Percentiles rank a stretch among this genome's conserved stretches.
These are phyloP conservation scores for Plenodomus tracheiphilus DNA, from an alignment of 2,329 filamentous ascomycete genomes.

Conservation along the genomic window DNA sequence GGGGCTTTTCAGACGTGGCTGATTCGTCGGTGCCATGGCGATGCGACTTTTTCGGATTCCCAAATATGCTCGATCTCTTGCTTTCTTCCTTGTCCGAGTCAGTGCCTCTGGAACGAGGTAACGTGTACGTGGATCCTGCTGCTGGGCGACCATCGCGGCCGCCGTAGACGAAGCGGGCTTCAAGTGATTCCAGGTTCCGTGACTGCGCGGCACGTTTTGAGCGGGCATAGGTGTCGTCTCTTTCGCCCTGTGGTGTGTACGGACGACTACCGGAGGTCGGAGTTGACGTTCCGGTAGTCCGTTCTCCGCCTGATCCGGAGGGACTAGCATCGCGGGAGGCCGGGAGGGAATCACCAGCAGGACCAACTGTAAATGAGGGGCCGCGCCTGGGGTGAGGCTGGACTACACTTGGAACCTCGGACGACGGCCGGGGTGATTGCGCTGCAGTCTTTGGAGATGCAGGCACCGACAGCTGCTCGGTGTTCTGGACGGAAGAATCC, in stretches of 20 bases:
- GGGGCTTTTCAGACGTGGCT: slow-evolving; percentile 44
- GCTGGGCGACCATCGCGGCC: slow-evolving; percentile 65
- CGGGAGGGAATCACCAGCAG: slow-evolving; percentile 57
- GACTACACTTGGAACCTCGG: slow-evolving; percentile 49
- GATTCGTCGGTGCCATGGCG: slow-evolving; percentile 47
- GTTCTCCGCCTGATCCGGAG: slow-evolving; percentile 58
- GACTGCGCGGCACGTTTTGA: slow-evolving; percentile 73
- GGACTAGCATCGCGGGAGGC: slow-evolving; percentile 65
- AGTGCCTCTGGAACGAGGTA: slow-evolving; percentile 53
- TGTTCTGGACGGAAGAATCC: slow-evolving; percentile 29
- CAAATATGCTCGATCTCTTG: slow-evolving; percentile 60
- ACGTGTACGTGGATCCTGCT: slow-evolving; percentile 36
- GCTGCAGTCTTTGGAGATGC: slow-evolving; percentile 34
- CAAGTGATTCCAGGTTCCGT: slow-evolving; percentile 68
- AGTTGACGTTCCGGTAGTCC: slow-evolving; percentile 55
- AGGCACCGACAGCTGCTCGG: slow-evolving; percentile 24
- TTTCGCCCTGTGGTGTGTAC: slow-evolving; percentile 77
- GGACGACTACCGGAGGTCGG: slow-evolving; percentile 69
- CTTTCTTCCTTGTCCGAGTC: slow-evolving; percentile 46
- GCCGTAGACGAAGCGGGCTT: slow-evolving; percentile 83
- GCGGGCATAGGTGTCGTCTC: slow-evolving; percentile 85
- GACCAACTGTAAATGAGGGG: slow-evolving; percentile 60
- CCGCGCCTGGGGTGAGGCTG: slow-evolving; percentile 53
- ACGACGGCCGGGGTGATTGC: slow-evolving; percentile 48
- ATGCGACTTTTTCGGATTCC: slow-evolving; percentile 51